phyloP scores from a whole-genome alignment of 139 green algal species.

The Spirogloea muscicola region DNA sequence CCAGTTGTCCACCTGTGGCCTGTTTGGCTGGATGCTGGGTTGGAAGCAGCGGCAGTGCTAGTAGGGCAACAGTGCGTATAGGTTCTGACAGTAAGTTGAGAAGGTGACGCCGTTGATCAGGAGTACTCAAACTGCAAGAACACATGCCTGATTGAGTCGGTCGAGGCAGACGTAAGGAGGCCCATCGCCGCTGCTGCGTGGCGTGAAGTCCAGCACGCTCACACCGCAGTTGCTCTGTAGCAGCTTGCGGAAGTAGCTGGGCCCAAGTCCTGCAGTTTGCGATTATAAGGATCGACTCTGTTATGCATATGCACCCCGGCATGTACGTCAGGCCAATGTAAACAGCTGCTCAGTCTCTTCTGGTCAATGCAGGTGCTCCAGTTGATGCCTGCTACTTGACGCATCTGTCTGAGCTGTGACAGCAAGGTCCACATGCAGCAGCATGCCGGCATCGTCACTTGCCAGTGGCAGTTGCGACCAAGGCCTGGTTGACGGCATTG shows the following conservation, averaged over 20 bases:
- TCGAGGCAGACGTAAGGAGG: conserved; percentile 31
- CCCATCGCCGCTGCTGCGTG: not conserved
- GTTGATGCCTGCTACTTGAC: too few species aligned
- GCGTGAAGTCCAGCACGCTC: conserved; percentile 71
- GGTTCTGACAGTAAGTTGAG: not conserved
- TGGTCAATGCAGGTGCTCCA: too few species aligned
- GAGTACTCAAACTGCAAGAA: not conserved
- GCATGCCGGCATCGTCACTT: too few species aligned
- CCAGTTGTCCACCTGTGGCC: too few species aligned
- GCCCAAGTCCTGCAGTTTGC: conserved; percentile 18
- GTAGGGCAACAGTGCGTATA: not conserved
- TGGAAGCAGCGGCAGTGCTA: not conserved
- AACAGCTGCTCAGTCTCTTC: too few species aligned
- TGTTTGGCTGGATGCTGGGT: not conserved
- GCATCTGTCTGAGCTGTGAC: too few species aligned
- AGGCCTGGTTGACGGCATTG: conserved; percentile 90
- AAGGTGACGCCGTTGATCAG: not conserved
- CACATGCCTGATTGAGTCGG: conserved; percentile 29
- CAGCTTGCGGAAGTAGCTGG: conserved; percentile 67
- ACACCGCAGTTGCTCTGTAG: conserved; percentile 59
- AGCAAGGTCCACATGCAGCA: too few species aligned
- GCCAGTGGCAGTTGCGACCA: conserved; percentile 48
- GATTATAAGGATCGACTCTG: too few species aligned
- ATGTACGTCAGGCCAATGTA: too few species aligned
- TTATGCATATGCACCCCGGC: too few species aligned